Evolutionary conservation across 192 early-diverging fungal species (phyloP).

Genomic region (Coemansia erecta): DNA sequence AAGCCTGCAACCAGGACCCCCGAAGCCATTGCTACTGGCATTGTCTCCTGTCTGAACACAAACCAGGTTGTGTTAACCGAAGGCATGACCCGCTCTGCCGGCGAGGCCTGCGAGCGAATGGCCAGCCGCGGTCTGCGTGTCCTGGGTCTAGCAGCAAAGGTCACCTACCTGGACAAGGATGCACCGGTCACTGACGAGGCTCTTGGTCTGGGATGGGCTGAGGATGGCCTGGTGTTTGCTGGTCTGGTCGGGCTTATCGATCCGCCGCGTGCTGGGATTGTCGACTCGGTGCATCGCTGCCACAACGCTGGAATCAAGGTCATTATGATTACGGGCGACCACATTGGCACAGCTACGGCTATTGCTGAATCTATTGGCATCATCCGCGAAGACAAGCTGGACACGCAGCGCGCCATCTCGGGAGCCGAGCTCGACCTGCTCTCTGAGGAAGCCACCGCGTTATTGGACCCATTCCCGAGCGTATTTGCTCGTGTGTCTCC

Average conservation of each 20-base stretch:
- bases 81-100: conserved; percentile 23
- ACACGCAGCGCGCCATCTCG: conserved; percentile 72
- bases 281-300: conserved; percentile 77
- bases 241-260: conserved; percentile 93
- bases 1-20: conserved; percentile 10
- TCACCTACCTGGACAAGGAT: conserved; percentile 54
- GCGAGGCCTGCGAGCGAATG: conserved; percentile 61
- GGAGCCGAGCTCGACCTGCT: conserved; percentile 88
- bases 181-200: conserved; percentile 43
- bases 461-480: conserved; percentile 83
- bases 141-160: conserved; percentile 78
- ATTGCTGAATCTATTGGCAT: conserved; percentile 92
- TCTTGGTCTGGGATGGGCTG: conserved; percentile 54
- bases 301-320: conserved; percentile 93
- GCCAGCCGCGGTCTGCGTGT: conserved; percentile 85
- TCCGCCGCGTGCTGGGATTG: conserved; percentile 81
- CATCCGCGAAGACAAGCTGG: conserved; percentile 57
- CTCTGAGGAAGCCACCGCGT: conserved; percentile 82
- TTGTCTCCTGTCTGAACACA: conserved; percentile 24
- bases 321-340: conserved; percentile 98
- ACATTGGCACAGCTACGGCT: conserved; percentile 87
- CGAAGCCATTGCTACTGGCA: conserved; percentile 13
- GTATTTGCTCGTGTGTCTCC: conserved; percentile 97
- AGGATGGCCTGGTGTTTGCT: conserved; percentile 77
- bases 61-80: conserved; percentile 30